A percentile compares a stretch with the other conserved stretches of the same genome.
Conservation (phyloP, 768 basidiomycete species). For the Kwoniella sp. region DNA sequence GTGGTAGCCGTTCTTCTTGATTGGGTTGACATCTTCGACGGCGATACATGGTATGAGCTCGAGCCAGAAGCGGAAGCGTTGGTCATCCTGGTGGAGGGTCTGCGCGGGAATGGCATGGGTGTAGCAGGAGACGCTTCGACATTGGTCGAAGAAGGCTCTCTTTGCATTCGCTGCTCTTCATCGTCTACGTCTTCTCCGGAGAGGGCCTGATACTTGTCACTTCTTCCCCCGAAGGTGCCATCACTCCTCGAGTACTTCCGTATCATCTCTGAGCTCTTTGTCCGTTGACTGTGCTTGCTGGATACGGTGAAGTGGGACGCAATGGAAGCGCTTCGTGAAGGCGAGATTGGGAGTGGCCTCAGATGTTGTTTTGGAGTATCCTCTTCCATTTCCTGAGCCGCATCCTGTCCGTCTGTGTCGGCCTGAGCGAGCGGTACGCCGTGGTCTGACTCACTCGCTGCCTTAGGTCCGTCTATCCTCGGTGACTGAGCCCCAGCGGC, state of each 20-base stretch:
- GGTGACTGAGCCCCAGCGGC: conserved; percentile 5
- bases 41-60: conserved; percentile 3
- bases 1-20: conserved; percentile 1
- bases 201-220: conserved; percentile 31
- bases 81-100: conserved; percentile 2
- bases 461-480: conserved; percentile 8
- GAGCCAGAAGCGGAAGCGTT: conserved; percentile 5
- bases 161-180: background rate
- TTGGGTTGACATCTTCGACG: conserved; percentile 10
- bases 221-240: conserved; percentile 33
- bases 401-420: background rate
- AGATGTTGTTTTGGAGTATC: conserved; percentile 22
- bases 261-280: conserved; percentile 31
- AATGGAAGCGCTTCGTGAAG: conserved; percentile 27
- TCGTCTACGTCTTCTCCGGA: conserved; percentile 41
- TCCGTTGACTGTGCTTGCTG: conserved; percentile 17
- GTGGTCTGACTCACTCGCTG: background rate
- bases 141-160: conserved; percentile 13
- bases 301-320: conserved; percentile 27
- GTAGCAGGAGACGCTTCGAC: conserved; percentile 10
- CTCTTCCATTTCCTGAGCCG: conserved; percentile 3
- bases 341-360: conserved; percentile 15
- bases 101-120: conserved; percentile 9
- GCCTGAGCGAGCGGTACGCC: background rate
- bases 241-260: conserved; percentile 30